Conservation (phyloP, 116 monocot genomes). For the Zostera marina region DNA sequence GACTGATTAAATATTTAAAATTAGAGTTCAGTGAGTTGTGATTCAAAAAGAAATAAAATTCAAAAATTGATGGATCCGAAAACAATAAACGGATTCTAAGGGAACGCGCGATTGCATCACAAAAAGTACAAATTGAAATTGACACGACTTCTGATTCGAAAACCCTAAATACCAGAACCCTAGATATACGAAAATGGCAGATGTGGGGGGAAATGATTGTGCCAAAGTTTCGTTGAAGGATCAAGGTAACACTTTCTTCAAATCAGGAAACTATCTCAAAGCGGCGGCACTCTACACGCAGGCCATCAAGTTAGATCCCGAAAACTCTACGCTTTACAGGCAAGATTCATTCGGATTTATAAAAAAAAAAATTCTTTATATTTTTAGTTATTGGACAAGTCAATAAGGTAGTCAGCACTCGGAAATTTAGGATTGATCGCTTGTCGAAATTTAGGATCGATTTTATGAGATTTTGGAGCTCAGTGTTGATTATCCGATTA, state of each 20-base stretch:
- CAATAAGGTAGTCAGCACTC: neutral
- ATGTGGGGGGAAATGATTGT: slow-evolving; percentile 10
- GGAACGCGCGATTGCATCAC: neutral
- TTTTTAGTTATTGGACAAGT: neutral
- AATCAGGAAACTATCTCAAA: slow-evolving; percentile 85
- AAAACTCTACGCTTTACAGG: slow-evolving; percentile 72
- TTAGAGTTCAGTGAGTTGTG: too few relatives aligned
- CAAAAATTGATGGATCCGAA: neutral
- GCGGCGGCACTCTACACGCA: slow-evolving; percentile 90
- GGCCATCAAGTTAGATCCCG: slow-evolving; percentile 82
- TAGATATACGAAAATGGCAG: slow-evolving; percentile 3
- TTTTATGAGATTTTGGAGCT: neutral
- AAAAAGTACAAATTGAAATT: neutral
- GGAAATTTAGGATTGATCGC: neutral
- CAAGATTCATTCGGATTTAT: slow-evolving; percentile 1
- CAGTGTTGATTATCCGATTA: neutral
- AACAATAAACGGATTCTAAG: neutral
- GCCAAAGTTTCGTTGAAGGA: slow-evolving; percentile 45
- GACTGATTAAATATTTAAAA: too few relatives aligned
- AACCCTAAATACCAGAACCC: neutral
- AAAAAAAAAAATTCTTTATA: too few relatives aligned
- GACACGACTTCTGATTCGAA: neutral
- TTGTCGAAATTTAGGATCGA: neutral
- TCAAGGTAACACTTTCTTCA: slow-evolving; percentile 78
- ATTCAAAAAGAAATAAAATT: too few relatives aligned